Conservation (phyloP, 2,329 filamentous ascomycete species). For the Exophiala alcalophila region DNA sequence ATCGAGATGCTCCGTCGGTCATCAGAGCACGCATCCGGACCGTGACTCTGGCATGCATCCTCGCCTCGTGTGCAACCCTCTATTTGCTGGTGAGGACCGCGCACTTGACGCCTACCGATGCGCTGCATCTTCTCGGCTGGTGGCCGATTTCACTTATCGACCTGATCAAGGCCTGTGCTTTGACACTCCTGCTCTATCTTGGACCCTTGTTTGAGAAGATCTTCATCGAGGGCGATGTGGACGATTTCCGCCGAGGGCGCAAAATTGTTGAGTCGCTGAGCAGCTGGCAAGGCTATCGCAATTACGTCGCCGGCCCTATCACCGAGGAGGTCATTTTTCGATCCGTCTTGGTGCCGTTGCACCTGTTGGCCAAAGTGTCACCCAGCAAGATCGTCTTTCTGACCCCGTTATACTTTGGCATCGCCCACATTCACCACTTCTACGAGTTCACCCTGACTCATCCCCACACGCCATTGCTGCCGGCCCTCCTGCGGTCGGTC, state of each 20-base stretch:
- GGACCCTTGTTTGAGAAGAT: conserved; percentile 80
- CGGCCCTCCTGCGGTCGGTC: conserved; percentile 67
- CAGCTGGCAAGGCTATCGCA: conserved; percentile 81
- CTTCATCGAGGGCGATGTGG: conserved; percentile 61
- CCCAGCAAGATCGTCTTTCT: conserved; percentile 66
- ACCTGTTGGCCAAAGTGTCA: conserved; percentile 66
- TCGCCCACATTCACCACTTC: conserved; percentile 92
- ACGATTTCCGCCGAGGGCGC: conserved; percentile 55
- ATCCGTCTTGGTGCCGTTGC: conserved; percentile 76
- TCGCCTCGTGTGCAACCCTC: conserved; percentile 66
- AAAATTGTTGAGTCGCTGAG: conserved; percentile 60
- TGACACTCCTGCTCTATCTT: conserved; percentile 76
- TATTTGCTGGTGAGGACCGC: conserved; percentile 60
- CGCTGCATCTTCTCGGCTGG: conserved; percentile 70
- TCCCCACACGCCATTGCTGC: conserved; percentile 62
- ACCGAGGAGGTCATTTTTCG: conserved; percentile 95
- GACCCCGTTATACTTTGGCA: conserved; percentile 84
- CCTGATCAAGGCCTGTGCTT: conserved; percentile 59
- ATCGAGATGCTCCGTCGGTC: conserved; percentile 82
- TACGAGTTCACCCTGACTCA: conserved; percentile 88
- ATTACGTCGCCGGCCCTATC: conserved; percentile 79
- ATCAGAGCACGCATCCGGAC: conserved; percentile 82
- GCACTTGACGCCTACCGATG: conserved; percentile 50
- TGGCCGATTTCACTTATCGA: conserved; percentile 72
- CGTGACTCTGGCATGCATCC: conserved; percentile 70